Conservation (phyloP, 2,329 filamentous ascomycete genomes). For the Oidium heveae region DNA sequence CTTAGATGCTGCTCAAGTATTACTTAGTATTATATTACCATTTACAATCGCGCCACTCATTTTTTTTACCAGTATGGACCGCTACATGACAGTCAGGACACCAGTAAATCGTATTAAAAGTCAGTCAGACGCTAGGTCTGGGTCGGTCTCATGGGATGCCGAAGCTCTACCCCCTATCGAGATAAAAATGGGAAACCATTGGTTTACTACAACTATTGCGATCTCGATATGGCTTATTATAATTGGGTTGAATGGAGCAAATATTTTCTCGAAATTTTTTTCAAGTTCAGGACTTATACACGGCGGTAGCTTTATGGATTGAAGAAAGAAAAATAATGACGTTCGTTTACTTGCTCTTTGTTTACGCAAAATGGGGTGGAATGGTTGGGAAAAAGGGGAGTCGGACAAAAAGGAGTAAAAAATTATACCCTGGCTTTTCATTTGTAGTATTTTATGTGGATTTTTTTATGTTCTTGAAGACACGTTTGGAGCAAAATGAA, state of each 20-base stretch:
- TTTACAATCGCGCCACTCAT: conserved; percentile 59
- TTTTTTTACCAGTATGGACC: conserved; percentile 53
- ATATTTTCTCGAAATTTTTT: conserved; percentile 27
- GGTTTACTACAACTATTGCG: conserved; percentile 32
- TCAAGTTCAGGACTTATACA: not conserved
- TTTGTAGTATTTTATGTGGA: no score
- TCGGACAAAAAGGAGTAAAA: no score
- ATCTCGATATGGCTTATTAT: conserved; percentile 48
- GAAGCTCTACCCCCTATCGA: not conserved
- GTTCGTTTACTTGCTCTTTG: not conserved
- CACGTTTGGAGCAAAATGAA: no score
- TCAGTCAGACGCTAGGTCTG: not conserved
- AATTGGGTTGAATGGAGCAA: conserved; percentile 53
- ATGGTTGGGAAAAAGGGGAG: no score
- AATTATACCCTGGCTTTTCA: no score
- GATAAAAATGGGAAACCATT: conserved; percentile 41
- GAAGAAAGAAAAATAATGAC: conserved; percentile 2
- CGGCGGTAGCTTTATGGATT: not conserved
- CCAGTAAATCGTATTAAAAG: not conserved
- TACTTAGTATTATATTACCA: conserved; percentile 52
- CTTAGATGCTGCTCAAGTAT: conserved; percentile 51
- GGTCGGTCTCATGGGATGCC: not conserved
- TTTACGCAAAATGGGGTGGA: no score
- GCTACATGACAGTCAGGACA: conserved; percentile 39
- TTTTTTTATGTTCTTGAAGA: no score